A percentile compares a stretch with the other conserved stretches of the same genome.
Conservation (phyloP, 805 yeast genomes). For the Lachancea nothofagi region DNA sequence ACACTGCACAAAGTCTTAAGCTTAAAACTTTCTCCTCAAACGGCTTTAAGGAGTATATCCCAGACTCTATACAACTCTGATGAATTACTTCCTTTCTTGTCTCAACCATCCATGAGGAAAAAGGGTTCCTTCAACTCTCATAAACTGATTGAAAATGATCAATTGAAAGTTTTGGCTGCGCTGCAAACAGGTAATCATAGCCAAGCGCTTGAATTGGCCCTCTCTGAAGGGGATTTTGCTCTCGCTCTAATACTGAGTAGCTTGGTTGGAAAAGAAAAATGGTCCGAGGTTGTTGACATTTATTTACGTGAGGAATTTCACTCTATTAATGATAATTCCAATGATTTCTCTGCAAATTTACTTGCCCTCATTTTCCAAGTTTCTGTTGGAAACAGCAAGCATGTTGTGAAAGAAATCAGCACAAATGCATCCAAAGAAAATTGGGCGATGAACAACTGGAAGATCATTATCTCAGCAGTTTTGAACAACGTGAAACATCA, state of each 20-base stretch:
- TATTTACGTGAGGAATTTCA: constrained; percentile 51
- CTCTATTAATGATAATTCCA: constrained; percentile 42
- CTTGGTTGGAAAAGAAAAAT: constrained; percentile 55
- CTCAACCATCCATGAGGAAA: constrained; percentile 17
- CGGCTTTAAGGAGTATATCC: constrained; percentile 33
- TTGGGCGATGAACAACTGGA: constrained; percentile 52
- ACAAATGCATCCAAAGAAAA: constrained; percentile 36
- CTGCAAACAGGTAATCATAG: constrained; percentile 60
- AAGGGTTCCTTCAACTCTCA: constrained; percentile 33
- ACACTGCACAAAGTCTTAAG: constrained; percentile 24
- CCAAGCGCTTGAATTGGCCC: constrained; percentile 57
- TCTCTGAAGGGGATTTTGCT: constrained; percentile 67
- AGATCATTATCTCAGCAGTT: constrained; percentile 40
- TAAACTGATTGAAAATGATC: constrained; percentile 35
- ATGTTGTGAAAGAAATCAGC: constrained; percentile 46
- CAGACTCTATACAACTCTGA: constrained; percentile 30
- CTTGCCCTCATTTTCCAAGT: constrained; percentile 57
- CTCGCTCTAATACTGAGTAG: constrained; percentile 69
- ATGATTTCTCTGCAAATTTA: constrained; percentile 36
- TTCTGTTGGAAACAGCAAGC: constrained; percentile 54
- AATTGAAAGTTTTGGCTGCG: constrained; percentile 30
- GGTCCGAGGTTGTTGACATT: constrained; percentile 52
- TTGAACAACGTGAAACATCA: constrained; percentile 28
- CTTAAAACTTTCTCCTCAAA: constrained; percentile 22
- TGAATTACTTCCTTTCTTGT: constrained; percentile 24